A percentile compares a stretch with the other conserved stretches of the same genome.
Evolutionary conservation across 1,284 basidiomycete genomes (phyloP).

Genomic region (Blastosporella zonata): DNA sequence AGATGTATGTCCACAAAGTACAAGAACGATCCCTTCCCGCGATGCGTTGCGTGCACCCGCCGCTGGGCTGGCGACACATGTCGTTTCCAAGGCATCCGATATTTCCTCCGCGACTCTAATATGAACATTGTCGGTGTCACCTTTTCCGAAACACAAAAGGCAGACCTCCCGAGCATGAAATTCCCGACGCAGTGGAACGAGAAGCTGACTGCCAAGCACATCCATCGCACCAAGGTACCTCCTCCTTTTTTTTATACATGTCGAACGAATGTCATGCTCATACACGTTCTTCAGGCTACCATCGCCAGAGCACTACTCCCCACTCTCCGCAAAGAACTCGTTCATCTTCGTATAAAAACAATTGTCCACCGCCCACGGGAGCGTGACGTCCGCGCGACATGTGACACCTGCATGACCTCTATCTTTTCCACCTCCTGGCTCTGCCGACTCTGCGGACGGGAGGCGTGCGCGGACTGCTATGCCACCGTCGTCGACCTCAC

Average conservation of each 20-base stretch:
- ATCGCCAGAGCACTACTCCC: conserved; percentile 72
- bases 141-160: conserved; percentile 61
- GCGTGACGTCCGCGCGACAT: conserved; percentile 77
- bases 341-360: conserved; percentile 59
- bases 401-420: conserved; percentile 90
- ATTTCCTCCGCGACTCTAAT: conserved; percentile 61
- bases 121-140: conserved; percentile 60
- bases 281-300: conserved; percentile 42
- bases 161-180: conserved; percentile 56
- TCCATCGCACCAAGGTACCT: conserved; percentile 58
- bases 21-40: conserved; percentile 63
- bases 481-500: conserved; percentile 66
- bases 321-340: conserved; percentile 63
- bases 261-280: neutral
- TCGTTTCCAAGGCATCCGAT: conserved; percentile 74
- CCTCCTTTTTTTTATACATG: conserved; percentile 17
- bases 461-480: conserved; percentile 85
- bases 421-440: conserved; percentile 89
- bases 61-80: conserved; percentile 83
- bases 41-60: conserved; percentile 76
- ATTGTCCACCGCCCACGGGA: conserved; percentile 74
- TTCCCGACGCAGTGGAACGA: conserved; percentile 71
- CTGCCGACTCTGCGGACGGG: conserved; percentile 86
- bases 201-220: conserved; percentile 43
- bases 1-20: conserved; percentile 80